Evolutionary conservation across 2,329 filamentous ascomycete genomes (phyloP).

Genomic region (Lachnellula hyalina): DNA sequence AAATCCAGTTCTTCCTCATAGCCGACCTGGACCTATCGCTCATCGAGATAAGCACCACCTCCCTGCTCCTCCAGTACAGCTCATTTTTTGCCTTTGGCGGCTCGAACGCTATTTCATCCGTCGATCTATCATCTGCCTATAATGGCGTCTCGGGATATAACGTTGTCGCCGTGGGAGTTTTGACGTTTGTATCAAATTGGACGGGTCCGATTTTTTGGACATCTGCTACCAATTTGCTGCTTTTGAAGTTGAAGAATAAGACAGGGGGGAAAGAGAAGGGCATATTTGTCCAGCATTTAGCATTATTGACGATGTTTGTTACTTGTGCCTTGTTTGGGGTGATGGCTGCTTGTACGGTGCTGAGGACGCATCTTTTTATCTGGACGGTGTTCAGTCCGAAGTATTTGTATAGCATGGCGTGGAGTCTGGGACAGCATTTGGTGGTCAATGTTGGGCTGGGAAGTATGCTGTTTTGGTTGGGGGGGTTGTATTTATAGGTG

Average conservation of each 20-base stretch:
- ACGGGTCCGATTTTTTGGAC: constrained; percentile 85
- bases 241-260: constrained; percentile 37
- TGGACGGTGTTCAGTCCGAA: constrained; percentile 99
- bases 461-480: constrained; percentile 52
- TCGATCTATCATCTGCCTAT: constrained; percentile 91
- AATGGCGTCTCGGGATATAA: constrained; percentile 85
- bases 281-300: constrained; percentile 45
- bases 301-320: constrained; percentile 65
- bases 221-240: constrained; percentile 56
- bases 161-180: constrained; percentile 68
- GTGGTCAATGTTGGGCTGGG: constrained; percentile 62
- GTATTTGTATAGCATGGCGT: constrained; percentile 86
- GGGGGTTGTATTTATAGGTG: constrained; percentile 30
- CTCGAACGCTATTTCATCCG: constrained; percentile 91
- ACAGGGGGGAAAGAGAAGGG: constrained; percentile 9
- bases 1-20: constrained; percentile 53
- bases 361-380: constrained; percentile 90
- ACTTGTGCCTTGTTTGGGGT: constrained; percentile 62
- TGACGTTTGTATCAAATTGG: constrained; percentile 91
- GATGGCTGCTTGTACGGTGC: constrained; percentile 79
- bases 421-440: constrained; percentile 79
- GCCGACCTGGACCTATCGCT: constrained; percentile 42
- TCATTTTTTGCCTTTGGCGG: constrained; percentile 89
- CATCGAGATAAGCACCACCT: constrained; percentile 61
- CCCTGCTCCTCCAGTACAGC: constrained; percentile 71